Conservation (phyloP, 163 green algal genomes). For the Volvox carteri region DNA sequence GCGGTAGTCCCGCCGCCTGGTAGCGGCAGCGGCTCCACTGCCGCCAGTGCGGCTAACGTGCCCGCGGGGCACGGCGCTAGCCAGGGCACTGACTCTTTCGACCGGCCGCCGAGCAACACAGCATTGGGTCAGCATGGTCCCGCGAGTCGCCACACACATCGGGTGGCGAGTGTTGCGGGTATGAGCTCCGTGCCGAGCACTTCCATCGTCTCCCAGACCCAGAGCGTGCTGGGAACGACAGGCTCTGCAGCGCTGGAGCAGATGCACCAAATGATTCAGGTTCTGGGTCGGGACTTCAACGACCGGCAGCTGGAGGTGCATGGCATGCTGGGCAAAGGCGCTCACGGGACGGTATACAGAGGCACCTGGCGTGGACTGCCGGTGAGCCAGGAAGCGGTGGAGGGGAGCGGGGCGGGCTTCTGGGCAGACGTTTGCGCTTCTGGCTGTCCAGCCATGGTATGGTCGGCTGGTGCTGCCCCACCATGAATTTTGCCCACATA, state of each 20-base stretch:
- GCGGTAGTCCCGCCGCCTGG: neutral
- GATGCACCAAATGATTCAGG: slow-evolving; percentile 30
- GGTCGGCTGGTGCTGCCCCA: too few species aligned
- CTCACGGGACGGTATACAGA: slow-evolving; percentile 44
- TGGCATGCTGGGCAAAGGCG: slow-evolving; percentile 35
- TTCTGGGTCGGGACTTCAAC: slow-evolving; percentile 24
- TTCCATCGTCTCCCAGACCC: neutral
- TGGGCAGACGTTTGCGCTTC: too few species aligned
- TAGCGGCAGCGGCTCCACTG: neutral
- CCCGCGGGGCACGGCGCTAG: neutral
- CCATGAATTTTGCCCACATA: too few species aligned
- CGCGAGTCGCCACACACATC: too few species aligned
- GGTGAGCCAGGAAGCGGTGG: neutral
- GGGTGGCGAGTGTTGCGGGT: neutral
- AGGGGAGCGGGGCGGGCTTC: too few species aligned
- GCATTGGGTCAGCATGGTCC: neutral
- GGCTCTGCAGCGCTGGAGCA: neutral
- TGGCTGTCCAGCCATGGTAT: too few species aligned
- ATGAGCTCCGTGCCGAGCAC: neutral
- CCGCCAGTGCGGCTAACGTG: neutral
- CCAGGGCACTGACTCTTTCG: slow-evolving; percentile 46
- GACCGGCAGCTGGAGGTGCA: slow-evolving; percentile 51
- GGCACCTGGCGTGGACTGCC: slow-evolving; percentile 43
- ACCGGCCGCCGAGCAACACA: slow-evolving; percentile 27
- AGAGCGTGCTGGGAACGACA: neutral